Conservation (phyloP, 83 land plant genomes). For the Larix sibirica region DNA sequence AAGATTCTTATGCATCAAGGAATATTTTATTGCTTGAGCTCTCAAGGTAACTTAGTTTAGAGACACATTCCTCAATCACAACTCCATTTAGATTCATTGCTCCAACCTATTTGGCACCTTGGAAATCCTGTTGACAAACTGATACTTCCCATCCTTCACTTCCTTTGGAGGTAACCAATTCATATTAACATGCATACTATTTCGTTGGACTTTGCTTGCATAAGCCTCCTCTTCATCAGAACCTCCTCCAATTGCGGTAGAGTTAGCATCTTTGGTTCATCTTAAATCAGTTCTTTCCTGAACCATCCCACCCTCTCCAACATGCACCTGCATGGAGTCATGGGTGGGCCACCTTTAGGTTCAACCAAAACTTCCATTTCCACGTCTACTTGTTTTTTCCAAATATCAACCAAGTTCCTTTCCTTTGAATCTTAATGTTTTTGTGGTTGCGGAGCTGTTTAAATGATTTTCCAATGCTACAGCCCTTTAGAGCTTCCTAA, state of each 20-base stretch:
- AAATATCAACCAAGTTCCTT: conserved; percentile 25
- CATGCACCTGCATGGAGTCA: neutral
- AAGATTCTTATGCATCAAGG: conserved; percentile 10
- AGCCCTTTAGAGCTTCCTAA: conserved; percentile 22
- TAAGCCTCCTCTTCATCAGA: neutral
- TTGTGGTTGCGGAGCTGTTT: conserved; percentile 36
- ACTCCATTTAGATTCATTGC: neutral
- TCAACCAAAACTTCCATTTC: neutral
- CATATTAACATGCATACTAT: neutral
- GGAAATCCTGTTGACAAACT: neutral
- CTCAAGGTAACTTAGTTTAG: neutral
- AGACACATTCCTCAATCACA: neutral
- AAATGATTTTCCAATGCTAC: conserved; percentile 36
- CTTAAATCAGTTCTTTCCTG: neutral
- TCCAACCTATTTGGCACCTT: conserved; percentile 1
- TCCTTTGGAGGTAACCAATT: neutral
- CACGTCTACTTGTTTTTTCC: conserved; percentile 18
- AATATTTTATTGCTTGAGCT: conserved; percentile 13
- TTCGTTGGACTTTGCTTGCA: neutral
- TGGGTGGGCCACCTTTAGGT: neutral
- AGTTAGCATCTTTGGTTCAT: neutral
- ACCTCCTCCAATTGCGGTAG: neutral
- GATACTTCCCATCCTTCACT: neutral
- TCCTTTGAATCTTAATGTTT: conserved; percentile 33
- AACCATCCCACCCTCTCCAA: conserved; percentile 7